A percentile compares a stretch with the other conserved stretches of the same genome.
phyloP scores from a whole-genome alignment of 2,329 filamentous ascomycete genomes.

The Pseudocercospora eumusae region DNA sequence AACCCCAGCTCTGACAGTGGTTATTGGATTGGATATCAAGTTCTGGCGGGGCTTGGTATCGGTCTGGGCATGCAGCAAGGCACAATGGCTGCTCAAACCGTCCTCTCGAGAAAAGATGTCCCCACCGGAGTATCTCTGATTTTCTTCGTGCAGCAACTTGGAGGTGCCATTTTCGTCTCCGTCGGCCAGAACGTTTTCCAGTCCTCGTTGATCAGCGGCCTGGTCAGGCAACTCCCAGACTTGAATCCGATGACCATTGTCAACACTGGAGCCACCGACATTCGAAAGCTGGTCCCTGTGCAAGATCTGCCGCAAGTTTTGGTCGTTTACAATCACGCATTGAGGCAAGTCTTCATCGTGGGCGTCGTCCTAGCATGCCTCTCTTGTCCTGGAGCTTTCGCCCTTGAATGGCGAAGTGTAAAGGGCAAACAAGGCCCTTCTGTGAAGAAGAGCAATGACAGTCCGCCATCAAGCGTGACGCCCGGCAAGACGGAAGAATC shows the following conservation, averaged over 20 bases:
- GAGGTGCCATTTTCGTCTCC: slow-evolving; percentile 47
- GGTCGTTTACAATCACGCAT: slow-evolving; percentile 35
- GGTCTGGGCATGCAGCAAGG: slow-evolving; percentile 48
- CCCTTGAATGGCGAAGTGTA: slow-evolving; percentile 36
- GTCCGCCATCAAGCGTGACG: neutral
- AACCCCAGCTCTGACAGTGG: slow-evolving; percentile 41
- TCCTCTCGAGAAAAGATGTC: slow-evolving; percentile 42
- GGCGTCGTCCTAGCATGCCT: slow-evolving; percentile 27
- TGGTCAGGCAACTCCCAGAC: slow-evolving; percentile 20
- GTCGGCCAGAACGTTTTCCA: slow-evolving; percentile 42
- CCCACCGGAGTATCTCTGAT: slow-evolving; percentile 44
- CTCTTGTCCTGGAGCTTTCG: slow-evolving; percentile 28
- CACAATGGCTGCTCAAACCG: slow-evolving; percentile 45
- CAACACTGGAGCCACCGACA: slow-evolving; percentile 37
- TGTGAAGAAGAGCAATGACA: slow-evolving; percentile 18
- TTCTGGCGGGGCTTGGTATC: slow-evolving; percentile 48
- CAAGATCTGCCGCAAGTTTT: slow-evolving; percentile 23
- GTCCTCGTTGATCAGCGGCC: slow-evolving; percentile 21
- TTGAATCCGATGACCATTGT: slow-evolving; percentile 26
- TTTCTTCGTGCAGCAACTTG: slow-evolving; percentile 48
- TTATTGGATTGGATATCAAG: slow-evolving; percentile 54
- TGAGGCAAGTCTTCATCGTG: slow-evolving; percentile 36
- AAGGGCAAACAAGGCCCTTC: slow-evolving; percentile 31
- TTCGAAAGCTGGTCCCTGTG: slow-evolving; percentile 31
- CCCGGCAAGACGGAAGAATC: neutral